A percentile compares a stretch with the other conserved stretches of the same genome.
These are phyloP conservation scores for Chloris gayana DNA, from an alignment of 176 grass and related monocot genomes.

Conservation along the genomic window DNA sequence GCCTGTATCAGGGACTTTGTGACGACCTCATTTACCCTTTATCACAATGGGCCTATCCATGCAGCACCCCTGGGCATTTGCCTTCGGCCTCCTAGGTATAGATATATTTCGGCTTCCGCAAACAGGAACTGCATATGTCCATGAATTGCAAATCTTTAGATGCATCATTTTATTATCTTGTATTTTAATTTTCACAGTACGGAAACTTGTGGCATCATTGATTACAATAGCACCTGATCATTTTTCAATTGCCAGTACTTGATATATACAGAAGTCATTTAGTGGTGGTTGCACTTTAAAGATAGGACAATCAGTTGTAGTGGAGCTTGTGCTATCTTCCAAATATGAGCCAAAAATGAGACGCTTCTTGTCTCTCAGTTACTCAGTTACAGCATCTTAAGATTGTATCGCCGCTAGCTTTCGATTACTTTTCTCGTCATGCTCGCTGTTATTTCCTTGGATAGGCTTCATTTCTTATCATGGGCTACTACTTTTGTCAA, in stretches of 20 bases:
- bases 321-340: not conserved
- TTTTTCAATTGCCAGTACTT: not conserved
- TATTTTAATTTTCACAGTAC: not conserved
- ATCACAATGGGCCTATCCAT: constrained; percentile 60
- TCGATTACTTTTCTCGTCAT: not conserved
- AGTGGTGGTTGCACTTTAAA: not conserved
- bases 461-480: constrained; percentile 14
- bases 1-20: constrained; percentile 16
- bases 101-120: not conserved
- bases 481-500: not conserved
- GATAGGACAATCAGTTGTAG: not conserved
- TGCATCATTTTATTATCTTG: not conserved
- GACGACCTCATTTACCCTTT: not conserved
- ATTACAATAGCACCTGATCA: not conserved
- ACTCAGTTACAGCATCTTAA: not conserved
- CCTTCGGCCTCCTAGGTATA: constrained; percentile 73
- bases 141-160: not conserved
- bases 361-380: not conserved
- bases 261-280: not conserved
- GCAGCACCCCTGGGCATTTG: constrained; percentile 65
- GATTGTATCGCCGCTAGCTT: not conserved
- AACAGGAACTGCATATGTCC: not conserved
- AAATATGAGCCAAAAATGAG: not conserved
- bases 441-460: not conserved
- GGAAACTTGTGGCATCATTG: not conserved